Base-by-base conservation (phyloP, 2,329 filamentous ascomycete species). In the Clathrospora elynae region DNA sequence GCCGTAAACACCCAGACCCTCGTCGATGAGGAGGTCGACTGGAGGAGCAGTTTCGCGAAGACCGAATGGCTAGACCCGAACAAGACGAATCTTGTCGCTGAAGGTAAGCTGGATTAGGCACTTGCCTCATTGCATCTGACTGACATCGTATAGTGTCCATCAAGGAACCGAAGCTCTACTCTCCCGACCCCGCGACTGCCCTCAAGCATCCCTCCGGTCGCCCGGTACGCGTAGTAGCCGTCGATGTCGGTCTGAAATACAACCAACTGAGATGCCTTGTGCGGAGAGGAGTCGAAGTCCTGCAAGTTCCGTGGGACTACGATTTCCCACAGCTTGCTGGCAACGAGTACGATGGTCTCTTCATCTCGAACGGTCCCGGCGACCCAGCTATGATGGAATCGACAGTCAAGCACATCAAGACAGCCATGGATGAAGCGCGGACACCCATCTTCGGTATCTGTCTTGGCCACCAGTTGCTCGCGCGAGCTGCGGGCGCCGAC, bases 191-290 rank as follows among this genome's bases (percentile, higher is more conserved):
- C 22, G 80, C 84, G 45, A 81, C 79, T 61, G 84, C 86, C 52
- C 81, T 95, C 61, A 86, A 88, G 73, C 90, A 96, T 73, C 87
- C 91, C 26, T 95, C 90, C 42, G 93, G 92, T 50, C 87, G 91
- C 60, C 80, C 86, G 35, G 80, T 97, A 46, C 88, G 91, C 67
- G 85, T 99, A 49, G 78, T 97, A 35, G 96, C 90, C 69, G 82
- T 99, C 59, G 93, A 99, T 75, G 92, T 99, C 59, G 93, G 93
- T 70, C 85, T 97, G 78, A 99, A 99, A 75, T 96, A 89, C 76
- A 99, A 97, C 76, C 93, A 99, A 76, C 80, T 99, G 61, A 83
- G 93, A 58, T 99, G 93, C 75, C 85, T 99, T 62, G 79, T 99
- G 46, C 86, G 84, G 62, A 85, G 93, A 59, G 93, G 93, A 41